Evolutionary conservation across 441 rosid species (phyloP), one percentile per base, ranked within the genome.

Genomic region (Croton setiger): DNA sequence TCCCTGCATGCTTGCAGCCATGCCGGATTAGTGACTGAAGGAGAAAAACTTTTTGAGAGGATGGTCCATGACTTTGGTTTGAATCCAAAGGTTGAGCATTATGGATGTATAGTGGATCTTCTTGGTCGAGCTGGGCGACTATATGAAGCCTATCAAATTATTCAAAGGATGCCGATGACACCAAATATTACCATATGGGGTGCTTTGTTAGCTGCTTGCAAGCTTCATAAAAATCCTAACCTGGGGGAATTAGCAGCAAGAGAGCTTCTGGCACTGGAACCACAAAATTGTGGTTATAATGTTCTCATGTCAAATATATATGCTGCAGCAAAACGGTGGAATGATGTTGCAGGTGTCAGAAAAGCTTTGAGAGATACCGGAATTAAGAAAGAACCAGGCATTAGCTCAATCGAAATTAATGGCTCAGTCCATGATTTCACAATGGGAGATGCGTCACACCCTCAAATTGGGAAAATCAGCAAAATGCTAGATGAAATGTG

Each of bases 51-150:
- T 37, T 81, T 81, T 41, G 43, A 69, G 36, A 69, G 69, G 48
- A 79, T 85, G 85, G 62, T 68, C 18, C 18, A 59, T 6, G 56
- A 41, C 39, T 57, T 52, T 69, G 74, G 59, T 31, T 62, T 79
- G 54, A 67, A 60, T 44, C 89, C 87, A 39, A 79, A 75, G 72
- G 63, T 79, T 39, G 82, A 83, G 75, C 89, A 85, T 71, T 79
- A 79, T 43, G 84, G 86, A 2, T 85, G 88, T 62, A 74, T 82
- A 77, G 85, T 80, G 20, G 87, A 81, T 74, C 82, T 85, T 70
- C 83, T 81, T 64, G 81, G 85, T 39, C 75, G 83, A 71, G 81
- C 86, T n/a, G 81, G 87, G 51, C 71, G 45, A 63, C 78, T 85
- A 11, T 76, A 81, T 5, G 87, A 85, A 65, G 84, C 85, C 17